Evolutionary conservation across 2,329 filamentous ascomycete genomes (phyloP), one percentile per base, ranked within the genome.

Genomic region (Verticillium zaregamsianum): DNA sequence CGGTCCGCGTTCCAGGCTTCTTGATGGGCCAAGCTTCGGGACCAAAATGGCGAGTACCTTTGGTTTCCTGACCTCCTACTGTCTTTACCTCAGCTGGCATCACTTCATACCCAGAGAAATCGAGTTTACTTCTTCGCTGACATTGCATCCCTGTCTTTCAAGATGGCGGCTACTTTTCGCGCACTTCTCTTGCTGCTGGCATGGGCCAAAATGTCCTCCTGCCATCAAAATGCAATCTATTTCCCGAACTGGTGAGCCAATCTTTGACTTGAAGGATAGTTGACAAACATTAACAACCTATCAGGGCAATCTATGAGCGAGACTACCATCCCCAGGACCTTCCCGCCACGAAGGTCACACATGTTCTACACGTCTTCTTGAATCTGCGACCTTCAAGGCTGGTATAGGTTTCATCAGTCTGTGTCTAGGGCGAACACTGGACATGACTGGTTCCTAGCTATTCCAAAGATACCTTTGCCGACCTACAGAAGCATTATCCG

Each of bases 361-460:
- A 95, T 68, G 80, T 96, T 2, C 81, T 96, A 2, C 96, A 86
- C 69, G 84, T 92, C 2, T 97, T 97, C 74, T 90, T 91, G 68
- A 93, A 96, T 70, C 74, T 96, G 23, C 79, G 80, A 9, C 72
- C 84, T 0, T 85, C 89, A 59, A 92, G 93, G 37, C 89, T 91
- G 68, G 90, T 94, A 76, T 89, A 82, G 70, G 81, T 73, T 3
- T 1, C 8, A n/a, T n/a, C n/a, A 1, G 2, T 25, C 14, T 14
- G 6, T 45, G 31, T 15, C 32, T 14, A 20, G 59, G 63, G 52
- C 20, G 58, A 55, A 39, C 31, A 60, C 8, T 33, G 25, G 17
- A 32, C 12, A 15, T 20, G 3, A 9, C 2, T 7, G 3, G 3
- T 35, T 31, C 31, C 17, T 28, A 84, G 83, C 11, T 84, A 82